Evolutionary conservation across 208 protist species (phyloP).

Genomic region (Crithidia fasciculata): DNA sequence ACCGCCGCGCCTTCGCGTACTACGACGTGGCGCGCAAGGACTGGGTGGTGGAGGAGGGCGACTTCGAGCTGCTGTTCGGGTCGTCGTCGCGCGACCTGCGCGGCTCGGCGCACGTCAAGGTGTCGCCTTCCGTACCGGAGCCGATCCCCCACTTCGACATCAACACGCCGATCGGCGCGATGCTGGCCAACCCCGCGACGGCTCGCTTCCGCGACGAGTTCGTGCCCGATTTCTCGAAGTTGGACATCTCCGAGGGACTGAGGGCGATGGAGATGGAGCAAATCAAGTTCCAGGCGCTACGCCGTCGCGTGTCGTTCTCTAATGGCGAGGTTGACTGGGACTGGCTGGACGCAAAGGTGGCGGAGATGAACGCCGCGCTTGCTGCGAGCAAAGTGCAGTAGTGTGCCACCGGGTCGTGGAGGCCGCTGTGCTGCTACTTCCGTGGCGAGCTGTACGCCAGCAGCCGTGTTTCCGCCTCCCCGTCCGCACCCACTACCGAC

Average conservation of each 20-base stretch:
- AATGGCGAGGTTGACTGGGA: slow-evolving; percentile 5
- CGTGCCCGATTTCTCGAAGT: too few species aligned
- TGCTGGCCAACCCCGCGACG: neutral
- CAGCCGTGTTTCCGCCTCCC: too few species aligned
- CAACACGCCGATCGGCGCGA: neutral
- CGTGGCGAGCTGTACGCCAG: too few species aligned
- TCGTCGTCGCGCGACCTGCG: slow-evolving; percentile 10
- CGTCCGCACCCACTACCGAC: too few species aligned
- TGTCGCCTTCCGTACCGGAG: neutral
- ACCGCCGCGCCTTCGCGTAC: slow-evolving; percentile 14
- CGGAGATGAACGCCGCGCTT: slow-evolving; percentile 8
- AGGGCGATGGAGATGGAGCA: slow-evolving; percentile 12
- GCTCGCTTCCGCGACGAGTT: too few species aligned
- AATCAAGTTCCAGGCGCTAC: slow-evolving; percentile 9
- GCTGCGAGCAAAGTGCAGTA: neutral
- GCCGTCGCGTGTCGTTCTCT: slow-evolving; percentile 4
- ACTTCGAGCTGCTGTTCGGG: slow-evolving; percentile 14
- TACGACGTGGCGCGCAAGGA: slow-evolving; percentile 15
- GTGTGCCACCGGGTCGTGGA: neutral
- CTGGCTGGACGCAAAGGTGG: slow-evolving; percentile 11
- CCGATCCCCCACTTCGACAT: slow-evolving; percentile 2
- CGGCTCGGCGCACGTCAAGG: slow-evolving; percentile 1
- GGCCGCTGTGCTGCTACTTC: too few species aligned
- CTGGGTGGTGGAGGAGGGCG: slow-evolving; percentile 11
- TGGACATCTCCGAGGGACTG: neutral